Evolutionary conservation across 768 basidiomycete genomes (phyloP).

Genomic region (Mycena vitilis): DNA sequence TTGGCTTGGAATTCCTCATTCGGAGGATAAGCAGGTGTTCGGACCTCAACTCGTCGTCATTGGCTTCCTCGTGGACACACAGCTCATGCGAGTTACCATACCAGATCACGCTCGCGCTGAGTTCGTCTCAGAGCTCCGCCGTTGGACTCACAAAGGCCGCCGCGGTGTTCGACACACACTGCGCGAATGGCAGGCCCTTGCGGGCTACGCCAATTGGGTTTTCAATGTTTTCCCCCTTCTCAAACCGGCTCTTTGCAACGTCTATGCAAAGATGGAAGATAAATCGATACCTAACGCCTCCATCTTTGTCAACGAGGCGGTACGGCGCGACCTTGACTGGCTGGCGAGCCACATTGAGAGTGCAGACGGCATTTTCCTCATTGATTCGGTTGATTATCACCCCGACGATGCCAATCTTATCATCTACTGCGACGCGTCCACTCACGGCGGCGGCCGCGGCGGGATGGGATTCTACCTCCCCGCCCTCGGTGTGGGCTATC

Average conservation of each 20-base stretch:
- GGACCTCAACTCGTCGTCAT: neutral
- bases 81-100: slow-evolving; percentile 38
- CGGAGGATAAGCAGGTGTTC: neutral
- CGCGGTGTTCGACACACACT: slow-evolving; percentile 32
- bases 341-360: slow-evolving; percentile 37
- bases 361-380: slow-evolving; percentile 37
- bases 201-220: slow-evolving; percentile 54
- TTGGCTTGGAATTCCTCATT: neutral
- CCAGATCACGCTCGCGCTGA: slow-evolving; percentile 4
- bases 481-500: slow-evolving; percentile 16
- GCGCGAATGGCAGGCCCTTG: slow-evolving; percentile 48
- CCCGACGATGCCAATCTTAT: slow-evolving; percentile 20
- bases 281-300: slow-evolving; percentile 31
- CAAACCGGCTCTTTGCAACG: slow-evolving; percentile 40
- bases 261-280: slow-evolving; percentile 47
- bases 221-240: slow-evolving; percentile 51
- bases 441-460: too few species aligned
- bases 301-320: slow-evolving; percentile 41
- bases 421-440: slow-evolving; percentile 43
- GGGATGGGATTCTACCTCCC: slow-evolving; percentile 42
- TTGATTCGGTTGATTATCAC: slow-evolving; percentile 38
- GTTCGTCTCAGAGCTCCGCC: slow-evolving; percentile 17
- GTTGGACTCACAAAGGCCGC: slow-evolving; percentile 12
- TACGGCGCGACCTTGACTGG: slow-evolving; percentile 41
- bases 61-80: neutral